Evolutionary conservation across 1,139 yeast genomes (phyloP), one percentile per base, ranked within the genome.

Genomic region (Candida sp.): DNA sequence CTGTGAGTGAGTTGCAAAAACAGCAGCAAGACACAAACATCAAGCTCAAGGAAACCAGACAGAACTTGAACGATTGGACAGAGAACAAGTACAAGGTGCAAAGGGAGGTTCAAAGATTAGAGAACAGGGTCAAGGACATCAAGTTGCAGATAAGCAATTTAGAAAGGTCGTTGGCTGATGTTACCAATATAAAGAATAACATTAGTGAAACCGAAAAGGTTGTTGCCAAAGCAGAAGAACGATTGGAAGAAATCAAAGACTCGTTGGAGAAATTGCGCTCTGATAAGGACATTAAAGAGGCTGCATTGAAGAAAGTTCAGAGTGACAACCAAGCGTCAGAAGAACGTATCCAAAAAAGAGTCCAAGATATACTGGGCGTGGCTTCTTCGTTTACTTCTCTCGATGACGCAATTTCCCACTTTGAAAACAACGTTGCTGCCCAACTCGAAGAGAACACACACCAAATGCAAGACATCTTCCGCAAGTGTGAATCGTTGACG

Each of bases 101-200:
- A 32, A 75, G 74, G 44, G 85, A 81, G 44, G 58, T 81, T 28
- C 72, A 77, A n/a, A 71, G 74, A 23, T 60, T 86, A 31, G 85
- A 87, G 46, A 78, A 70, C 44, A 67, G 70, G 31, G 69, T 88
- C 7, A 84, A 86, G 54, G 92, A 88, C 58, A 78, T 80, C 52
- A 78, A 77, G 56, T 67, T 86, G 27, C 66, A 66, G 3, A 80
- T 90, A 7, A 81, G 84, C 56, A 80, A 81, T 50, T 67, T 86
- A 46, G 89, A 86, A 57, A 75, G 72, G 46, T 66, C 81, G 1
- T 66, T 82, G 12, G 64, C 78, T 42, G 85, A 84, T 44, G 55
- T 65, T 4, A 68, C 60, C 34, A 69, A 58, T 44, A 49, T 58
- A 23, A 61, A 59, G 44, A 53, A 47, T 7, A 52, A 59, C 8